Percentiles rank a stretch among this genome's conserved stretches.
phyloP scores from a whole-genome alignment of 169 alveolate genomes.

The Cyclospora cayetanensis region DNA sequence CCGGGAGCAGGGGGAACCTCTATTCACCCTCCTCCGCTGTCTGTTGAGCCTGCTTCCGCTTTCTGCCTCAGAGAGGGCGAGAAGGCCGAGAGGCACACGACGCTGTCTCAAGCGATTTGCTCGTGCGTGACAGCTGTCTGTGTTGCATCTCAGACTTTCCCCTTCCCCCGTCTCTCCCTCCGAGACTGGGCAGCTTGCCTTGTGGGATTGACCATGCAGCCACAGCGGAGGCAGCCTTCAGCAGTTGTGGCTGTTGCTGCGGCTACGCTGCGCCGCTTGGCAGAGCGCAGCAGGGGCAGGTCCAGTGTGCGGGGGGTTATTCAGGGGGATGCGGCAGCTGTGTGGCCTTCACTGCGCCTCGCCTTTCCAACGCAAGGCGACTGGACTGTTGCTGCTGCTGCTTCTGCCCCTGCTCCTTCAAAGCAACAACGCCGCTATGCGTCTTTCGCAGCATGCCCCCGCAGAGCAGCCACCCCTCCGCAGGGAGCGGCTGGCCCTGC shows the following conservation, averaged over 20 bases:
- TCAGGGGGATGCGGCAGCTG: neutral
- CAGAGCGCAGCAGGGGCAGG: slow-evolving; percentile 10
- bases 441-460: neutral
- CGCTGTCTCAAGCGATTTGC: no score
- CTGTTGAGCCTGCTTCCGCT: no score
- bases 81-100: no score
- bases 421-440: neutral
- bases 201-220: neutral
- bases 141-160: no score
- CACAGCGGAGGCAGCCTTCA: neutral
- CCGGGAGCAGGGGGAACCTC: no score
- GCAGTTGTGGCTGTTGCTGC: slow-evolving; percentile 13
- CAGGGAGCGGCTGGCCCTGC: neutral
- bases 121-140: no score
- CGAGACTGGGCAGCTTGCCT: no score
- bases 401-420: neutral
- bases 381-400: neutral
- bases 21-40: no score
- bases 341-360: neutral
- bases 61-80: no score
- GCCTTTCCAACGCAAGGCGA: neutral
- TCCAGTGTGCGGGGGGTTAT: no score
- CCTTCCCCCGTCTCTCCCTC: no score
- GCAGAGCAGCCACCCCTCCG: neutral
- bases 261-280: neutral